Percentiles rank a stretch among this genome's conserved stretches.
Evolutionary conservation across 257 asterid genomes (phyloP).

Genomic region (Paulownia fortunei): DNA sequence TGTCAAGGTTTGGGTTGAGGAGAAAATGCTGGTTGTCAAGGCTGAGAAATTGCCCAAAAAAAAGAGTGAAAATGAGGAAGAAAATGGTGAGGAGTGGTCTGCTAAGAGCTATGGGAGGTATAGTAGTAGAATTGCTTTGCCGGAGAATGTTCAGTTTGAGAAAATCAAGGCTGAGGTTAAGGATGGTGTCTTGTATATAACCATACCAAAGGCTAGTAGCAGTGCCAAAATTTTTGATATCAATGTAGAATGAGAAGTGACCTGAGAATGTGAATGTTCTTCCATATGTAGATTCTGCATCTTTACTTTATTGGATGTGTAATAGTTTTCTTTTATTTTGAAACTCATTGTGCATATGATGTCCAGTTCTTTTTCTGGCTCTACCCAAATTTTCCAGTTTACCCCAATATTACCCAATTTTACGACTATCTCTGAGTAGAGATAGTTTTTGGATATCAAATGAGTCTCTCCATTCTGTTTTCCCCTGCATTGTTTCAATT

Average conservation of each 20-base stretch:
- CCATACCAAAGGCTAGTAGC: slow-evolving; percentile 52
- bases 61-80: slow-evolving; percentile 15
- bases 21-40: slow-evolving; percentile 66
- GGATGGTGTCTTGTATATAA: slow-evolving; percentile 75
- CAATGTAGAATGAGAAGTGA: slow-evolving; percentile 49
- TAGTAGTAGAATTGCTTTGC: slow-evolving; percentile 68
- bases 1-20: slow-evolving; percentile 75
- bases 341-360: background rate
- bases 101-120: slow-evolving; percentile 70
- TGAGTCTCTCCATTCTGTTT: too few relatives aligned
- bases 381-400: too few relatives aligned
- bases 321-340: background rate
- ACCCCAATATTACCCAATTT: too few relatives aligned
- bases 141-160: slow-evolving; percentile 72
- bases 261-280: background rate
- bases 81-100: slow-evolving; percentile 57
- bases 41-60: slow-evolving; percentile 53
- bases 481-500: too few relatives aligned
- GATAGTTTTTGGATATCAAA: too few relatives aligned
- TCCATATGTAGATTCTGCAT: background rate
- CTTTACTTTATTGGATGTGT: background rate
- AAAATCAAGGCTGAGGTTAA: slow-evolving; percentile 83
- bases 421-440: too few relatives aligned
- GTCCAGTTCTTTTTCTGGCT: too few relatives aligned
- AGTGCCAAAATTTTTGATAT: slow-evolving; percentile 59